Percentiles rank a stretch among this genome's conserved stretches.
Evolutionary conservation across 371 early-diverging fungal species (phyloP).

Genomic region (Haplosporangium sp.): DNA sequence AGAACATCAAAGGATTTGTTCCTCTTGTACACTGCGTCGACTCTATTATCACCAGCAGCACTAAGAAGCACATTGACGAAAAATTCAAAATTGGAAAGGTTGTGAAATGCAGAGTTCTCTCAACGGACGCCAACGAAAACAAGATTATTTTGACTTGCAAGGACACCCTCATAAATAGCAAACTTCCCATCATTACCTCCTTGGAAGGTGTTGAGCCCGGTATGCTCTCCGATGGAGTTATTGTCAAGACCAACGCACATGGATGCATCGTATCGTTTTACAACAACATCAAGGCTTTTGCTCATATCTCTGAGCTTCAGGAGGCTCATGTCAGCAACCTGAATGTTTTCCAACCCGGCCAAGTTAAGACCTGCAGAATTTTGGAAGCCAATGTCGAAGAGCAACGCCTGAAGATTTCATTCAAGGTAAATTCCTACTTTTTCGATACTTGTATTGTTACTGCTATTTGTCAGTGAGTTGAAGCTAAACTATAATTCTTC

Average conservation of each 20-base stretch:
- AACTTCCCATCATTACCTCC: constrained; percentile 72
- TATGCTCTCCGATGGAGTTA: constrained; percentile 73
- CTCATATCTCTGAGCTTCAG: constrained; percentile 76
- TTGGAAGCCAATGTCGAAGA: constrained; percentile 66
- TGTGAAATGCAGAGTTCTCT: constrained; percentile 80
- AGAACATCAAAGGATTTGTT: constrained; percentile 77
- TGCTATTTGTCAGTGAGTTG: neutral
- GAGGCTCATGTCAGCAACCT: constrained; percentile 62
- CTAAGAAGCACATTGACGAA: constrained; percentile 64
- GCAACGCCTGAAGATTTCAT: constrained; percentile 66
- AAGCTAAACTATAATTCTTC: neutral
- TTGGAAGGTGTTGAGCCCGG: constrained; percentile 70
- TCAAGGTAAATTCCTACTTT: constrained; percentile 27
- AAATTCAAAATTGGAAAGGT: constrained; percentile 78
- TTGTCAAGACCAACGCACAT: constrained; percentile 66
- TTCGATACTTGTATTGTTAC: neutral
- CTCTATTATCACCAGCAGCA: constrained; percentile 76
- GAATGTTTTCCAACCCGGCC: constrained; percentile 75
- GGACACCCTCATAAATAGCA: constrained; percentile 81
- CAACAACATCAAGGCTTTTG: constrained; percentile 77
- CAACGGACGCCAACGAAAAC: constrained; percentile 62
- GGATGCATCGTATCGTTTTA: constrained; percentile 87
- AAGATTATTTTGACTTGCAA: constrained; percentile 81
- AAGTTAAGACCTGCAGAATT: constrained; percentile 84
- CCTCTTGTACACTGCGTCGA: constrained; percentile 84